phyloP scores from a whole-genome alignment of 1,284 basidiomycete species.

The Coniferiporia sulphurascens region DNA sequence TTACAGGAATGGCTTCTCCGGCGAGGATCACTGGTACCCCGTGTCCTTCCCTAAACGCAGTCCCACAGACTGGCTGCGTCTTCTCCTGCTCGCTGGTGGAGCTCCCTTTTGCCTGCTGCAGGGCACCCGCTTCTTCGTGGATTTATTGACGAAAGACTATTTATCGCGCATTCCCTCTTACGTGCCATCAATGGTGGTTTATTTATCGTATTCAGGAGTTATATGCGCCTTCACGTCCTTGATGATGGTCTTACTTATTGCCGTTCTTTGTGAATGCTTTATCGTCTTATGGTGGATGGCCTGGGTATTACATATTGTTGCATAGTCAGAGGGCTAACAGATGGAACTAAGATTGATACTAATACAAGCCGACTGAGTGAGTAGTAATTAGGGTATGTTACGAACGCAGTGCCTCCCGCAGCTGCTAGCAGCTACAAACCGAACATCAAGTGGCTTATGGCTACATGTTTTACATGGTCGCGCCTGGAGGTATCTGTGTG shows the following conservation, averaged over 20 bases:
- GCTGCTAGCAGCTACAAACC: no score
- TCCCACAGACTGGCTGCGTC: conserved; percentile 58
- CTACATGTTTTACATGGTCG: not conserved
- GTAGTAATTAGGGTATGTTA: no score
- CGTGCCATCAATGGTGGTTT: conserved; percentile 11
- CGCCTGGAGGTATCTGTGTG: not conserved
- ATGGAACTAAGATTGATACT: not conserved
- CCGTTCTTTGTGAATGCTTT: conserved; percentile 15
- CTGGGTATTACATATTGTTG: conserved; percentile 19
- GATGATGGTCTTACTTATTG: conserved; percentile 13
- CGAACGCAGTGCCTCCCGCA: no score
- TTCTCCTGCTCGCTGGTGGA: conserved; percentile 44
- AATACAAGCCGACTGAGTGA: not conserved
- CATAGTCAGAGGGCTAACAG: not conserved
- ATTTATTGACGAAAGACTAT: conserved; percentile 27
- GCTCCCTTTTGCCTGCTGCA: conserved; percentile 46
- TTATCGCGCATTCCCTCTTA: conserved; percentile 13
- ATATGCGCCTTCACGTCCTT: conserved; percentile 12
- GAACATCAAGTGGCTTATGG: no score
- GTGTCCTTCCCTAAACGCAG: conserved; percentile 61
- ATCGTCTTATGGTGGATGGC: conserved; percentile 18
- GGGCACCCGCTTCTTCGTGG: conserved; percentile 49
- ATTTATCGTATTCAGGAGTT: conserved; percentile 12
- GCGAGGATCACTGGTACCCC: conserved; percentile 61
- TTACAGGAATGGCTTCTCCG: conserved; percentile 77